Percentiles rank a stretch among this genome's conserved stretches.
phyloP scores from a whole-genome alignment of 768 basidiomycete genomes.

The Lenzites betulinus region DNA sequence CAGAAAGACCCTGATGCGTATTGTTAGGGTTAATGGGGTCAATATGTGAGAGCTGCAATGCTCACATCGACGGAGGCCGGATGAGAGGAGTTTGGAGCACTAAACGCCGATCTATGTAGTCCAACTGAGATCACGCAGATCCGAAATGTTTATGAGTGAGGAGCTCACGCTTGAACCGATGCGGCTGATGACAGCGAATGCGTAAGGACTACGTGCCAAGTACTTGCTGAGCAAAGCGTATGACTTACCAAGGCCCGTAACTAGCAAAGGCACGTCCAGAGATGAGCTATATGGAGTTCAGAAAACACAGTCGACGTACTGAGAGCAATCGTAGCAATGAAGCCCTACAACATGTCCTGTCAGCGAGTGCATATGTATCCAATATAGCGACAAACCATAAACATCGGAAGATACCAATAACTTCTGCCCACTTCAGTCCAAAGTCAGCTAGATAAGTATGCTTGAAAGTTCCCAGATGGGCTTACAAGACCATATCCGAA shows the following conservation, averaged over 20 bases:
- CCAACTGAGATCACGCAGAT: not conserved
- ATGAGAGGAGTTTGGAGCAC: not conserved
- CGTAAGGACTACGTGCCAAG: not conserved
- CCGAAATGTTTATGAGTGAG: not conserved
- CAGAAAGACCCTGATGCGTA: conserved; percentile 4
- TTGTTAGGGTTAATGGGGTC: no score
- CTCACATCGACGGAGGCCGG: conserved; percentile 7
- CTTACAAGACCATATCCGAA: conserved; percentile 10
- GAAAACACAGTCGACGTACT: not conserved
- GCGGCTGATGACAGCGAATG: not conserved
- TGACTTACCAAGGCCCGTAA: conserved; percentile 10
- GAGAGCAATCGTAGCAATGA: not conserved
- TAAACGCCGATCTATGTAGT: not conserved
- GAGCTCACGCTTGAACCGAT: conserved; percentile 4
- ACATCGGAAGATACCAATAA: conserved; percentile 6
- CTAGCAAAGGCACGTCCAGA: not conserved
- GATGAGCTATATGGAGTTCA: not conserved
- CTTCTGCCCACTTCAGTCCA: conserved; percentile 2
- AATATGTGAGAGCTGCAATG: not conserved
- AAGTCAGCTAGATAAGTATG: not conserved
- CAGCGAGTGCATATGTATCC: no score
- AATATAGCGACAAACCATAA: not conserved
- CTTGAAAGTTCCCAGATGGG: not conserved
- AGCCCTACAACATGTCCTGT: not conserved
- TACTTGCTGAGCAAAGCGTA: not conserved